Conservation (phyloP, 2,329 filamentous ascomycete species). For the Aspergillus ochraceoroseus region DNA sequence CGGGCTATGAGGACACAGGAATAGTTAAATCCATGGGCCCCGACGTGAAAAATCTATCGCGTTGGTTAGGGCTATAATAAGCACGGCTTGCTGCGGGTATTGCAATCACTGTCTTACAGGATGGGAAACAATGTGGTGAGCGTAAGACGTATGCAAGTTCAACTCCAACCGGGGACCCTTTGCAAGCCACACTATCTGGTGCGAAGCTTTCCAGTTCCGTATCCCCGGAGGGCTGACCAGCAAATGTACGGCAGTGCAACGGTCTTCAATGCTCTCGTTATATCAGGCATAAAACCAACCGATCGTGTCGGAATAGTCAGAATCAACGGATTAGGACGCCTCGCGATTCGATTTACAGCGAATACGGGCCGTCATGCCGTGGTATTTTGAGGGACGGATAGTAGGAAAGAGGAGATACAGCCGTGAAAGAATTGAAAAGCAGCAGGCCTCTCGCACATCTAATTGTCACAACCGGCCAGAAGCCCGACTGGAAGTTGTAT, state of each 20-base stretch:
- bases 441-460: conserved; percentile 36
- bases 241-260: conserved; percentile 41
- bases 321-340: conserved; percentile 65
- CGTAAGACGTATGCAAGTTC: conserved; percentile 35
- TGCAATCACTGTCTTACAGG: conserved; percentile 36
- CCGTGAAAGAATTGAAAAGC: conserved; percentile 42
- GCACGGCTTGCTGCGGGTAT: conserved; percentile 36
- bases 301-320: conserved; percentile 59
- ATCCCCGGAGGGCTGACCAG: conserved; percentile 31
- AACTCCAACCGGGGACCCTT: conserved; percentile 39
- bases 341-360: conserved; percentile 64
- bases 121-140: conserved; percentile 32
- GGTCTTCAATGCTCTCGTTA: conserved; percentile 30
- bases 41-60: conserved; percentile 37
- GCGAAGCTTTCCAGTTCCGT: conserved; percentile 37
- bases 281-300: conserved; percentile 22
- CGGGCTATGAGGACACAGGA: conserved; percentile 41
- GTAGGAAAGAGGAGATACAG: conserved; percentile 37
- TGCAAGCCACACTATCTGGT: conserved; percentile 38
- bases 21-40: conserved; percentile 32
- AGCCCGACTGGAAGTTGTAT: conserved; percentile 40
- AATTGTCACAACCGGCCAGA: conserved; percentile 37
- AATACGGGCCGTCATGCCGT: conserved; percentile 60
- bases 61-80: conserved; percentile 44
- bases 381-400: conserved; percentile 21